Base-by-base conservation (phyloP, 192 early-diverging fungal genomes). In the Coemansia sp. region DNA sequence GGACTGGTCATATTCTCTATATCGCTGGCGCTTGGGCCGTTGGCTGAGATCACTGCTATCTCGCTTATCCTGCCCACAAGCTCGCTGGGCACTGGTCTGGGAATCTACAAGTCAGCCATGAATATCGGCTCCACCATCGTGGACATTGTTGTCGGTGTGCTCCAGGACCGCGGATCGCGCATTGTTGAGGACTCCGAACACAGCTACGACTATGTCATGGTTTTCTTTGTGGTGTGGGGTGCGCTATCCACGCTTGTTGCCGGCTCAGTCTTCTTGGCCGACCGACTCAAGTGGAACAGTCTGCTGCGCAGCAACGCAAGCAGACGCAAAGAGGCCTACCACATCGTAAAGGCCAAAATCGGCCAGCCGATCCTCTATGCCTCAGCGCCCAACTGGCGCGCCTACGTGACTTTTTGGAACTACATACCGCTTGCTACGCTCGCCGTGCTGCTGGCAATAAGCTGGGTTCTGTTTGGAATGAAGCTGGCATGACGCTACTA, bases 91-190 rank as follows among this genome's bases (percentile, higher is more conserved):
- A 88, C 88, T 4, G 87, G 85, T 9, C 64, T 88, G 32, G 87
- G 88, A 5, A 71, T 89, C 12, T 89, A 87, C 79, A 89, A 89
- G 72, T 83, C 76, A n/a, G 81, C 86, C 0, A 86, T 83, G 70
- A 88, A 88, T 63, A 84, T 86, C 12, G 88, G 87, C 15, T 82
- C 85, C 4, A 85, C 87, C 2, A 85, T 88, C 21, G 82, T 88
- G 15, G 87, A 88, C 53, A 86, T 87, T 50, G 68, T 85, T 41
- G 81, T 89, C 26, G 88, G 88, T 39, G 81, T 84, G 38, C 71
- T 89, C 53, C 88, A 89, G 42, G 88, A 89, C 49, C 72, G 62
- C 56, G 73, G 71, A 56, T 73, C 74, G 40, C 67, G 59, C 56
- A 13, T 68, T 47, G 45, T 72, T 12, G 70, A 74, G 26, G 79